Conservation (phyloP, 1,284 basidiomycete genomes). For the Cutaneotrichosporon spelunceum region DNA sequence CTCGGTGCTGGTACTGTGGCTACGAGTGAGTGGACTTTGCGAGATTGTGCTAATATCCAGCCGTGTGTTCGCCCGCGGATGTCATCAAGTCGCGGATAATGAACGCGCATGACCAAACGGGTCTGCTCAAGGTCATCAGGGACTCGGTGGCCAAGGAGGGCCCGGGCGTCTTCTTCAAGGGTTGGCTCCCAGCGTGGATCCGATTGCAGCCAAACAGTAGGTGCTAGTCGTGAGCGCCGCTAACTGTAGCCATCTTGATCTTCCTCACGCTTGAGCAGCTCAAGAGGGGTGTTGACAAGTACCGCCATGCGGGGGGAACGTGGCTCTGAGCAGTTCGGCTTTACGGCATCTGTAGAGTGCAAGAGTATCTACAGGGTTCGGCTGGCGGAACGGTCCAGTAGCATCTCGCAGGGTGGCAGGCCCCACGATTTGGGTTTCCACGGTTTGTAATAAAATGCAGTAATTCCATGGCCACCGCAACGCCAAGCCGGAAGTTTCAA, state of each 20-base stretch:
- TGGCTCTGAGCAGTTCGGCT: conserved; percentile 10
- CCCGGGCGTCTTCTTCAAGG: conserved; percentile 89
- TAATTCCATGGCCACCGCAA: background rate
- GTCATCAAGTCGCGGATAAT: conserved; percentile 82
- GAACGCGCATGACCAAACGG: conserved; percentile 81
- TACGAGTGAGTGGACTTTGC: conserved; percentile 55
- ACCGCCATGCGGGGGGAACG: conserved; percentile 35
- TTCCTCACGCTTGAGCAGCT: conserved; percentile 73
- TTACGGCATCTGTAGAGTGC: background rate
- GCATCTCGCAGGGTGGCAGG: background rate
- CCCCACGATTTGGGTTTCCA: background rate
- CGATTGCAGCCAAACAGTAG: conserved; percentile 69
- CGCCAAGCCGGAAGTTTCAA: background rate
- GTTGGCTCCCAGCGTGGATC: conserved; percentile 63
- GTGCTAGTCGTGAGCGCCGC: conserved; percentile 14
- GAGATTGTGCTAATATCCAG: conserved; percentile 10
- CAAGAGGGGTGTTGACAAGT: conserved; percentile 41
- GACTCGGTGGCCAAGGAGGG: conserved; percentile 74
- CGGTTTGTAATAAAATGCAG: background rate
- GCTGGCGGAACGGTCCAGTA: background rate
- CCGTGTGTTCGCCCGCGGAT: conserved; percentile 89
- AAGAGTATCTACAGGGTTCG: background rate
- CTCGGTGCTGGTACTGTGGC: conserved; percentile 86
- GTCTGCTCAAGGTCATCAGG: conserved; percentile 68
- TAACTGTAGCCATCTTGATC: conserved; percentile 55